Percentiles rank a stretch among this genome's conserved stretches.
These are phyloP conservation scores for Conticribra guillardii DNA, from an alignment of 108 stramenopile species.

Conservation along the genomic window DNA sequence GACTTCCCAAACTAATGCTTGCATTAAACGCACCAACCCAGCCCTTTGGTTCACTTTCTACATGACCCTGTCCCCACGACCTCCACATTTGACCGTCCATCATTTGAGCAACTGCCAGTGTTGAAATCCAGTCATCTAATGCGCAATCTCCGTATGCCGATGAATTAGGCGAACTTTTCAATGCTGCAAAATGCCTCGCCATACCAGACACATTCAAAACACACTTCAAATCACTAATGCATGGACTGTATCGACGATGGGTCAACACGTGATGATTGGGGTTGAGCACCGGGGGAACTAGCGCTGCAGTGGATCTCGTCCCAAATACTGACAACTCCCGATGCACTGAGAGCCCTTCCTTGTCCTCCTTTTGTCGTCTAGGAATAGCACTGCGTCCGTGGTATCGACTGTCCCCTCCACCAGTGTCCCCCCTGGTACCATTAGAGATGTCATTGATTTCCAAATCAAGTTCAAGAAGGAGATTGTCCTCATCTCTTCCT, in stretches of 20 bases:
- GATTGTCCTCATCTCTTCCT: constrained; percentile 21
- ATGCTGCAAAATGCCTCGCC: constrained; percentile 75
- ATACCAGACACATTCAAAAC: constrained; percentile 92
- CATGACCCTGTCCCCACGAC: constrained; percentile 69
- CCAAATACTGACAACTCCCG: constrained; percentile 6
- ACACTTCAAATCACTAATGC: constrained; percentile 92
- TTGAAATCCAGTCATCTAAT: constrained; percentile 45
- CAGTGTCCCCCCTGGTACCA: constrained; percentile 12
- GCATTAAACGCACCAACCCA: constrained; percentile 96
- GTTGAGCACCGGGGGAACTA: constrained; percentile 54
- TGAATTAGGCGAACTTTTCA: background rate
- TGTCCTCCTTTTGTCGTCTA: background rate
- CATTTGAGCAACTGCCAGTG: constrained; percentile 74
- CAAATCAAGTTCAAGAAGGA: constrained; percentile 29
- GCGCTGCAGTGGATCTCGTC: constrained; percentile 9
- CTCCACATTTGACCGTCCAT: constrained; percentile 86
- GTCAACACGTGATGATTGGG: constrained; percentile 75
- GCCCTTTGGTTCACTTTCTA: constrained; percentile 79
- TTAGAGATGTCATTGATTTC: constrained; percentile 29
- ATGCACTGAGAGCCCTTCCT: background rate
- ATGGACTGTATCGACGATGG: constrained; percentile 88
- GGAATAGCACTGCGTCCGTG: constrained; percentile 25
- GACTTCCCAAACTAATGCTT: constrained; percentile 77
- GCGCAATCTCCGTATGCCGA: constrained; percentile 12
- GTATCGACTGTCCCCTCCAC: constrained; percentile 40